Evolutionary conservation across 352 stramenopile species (phyloP), one percentile per base, ranked within the genome.

Genomic region (Phytophthora cajani): DNA sequence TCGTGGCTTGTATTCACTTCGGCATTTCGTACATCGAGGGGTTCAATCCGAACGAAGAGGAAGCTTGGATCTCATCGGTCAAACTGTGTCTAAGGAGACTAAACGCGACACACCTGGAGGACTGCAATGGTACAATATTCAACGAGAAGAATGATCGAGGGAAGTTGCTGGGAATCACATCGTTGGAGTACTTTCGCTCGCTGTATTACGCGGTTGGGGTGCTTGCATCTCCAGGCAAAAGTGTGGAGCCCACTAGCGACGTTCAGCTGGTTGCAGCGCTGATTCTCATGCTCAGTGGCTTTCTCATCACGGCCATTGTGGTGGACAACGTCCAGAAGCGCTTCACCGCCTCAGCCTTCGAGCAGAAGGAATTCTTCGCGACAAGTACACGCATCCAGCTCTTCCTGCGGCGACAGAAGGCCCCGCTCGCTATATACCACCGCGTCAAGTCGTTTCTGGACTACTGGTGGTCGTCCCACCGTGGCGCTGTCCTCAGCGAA

Each of bases 401-500:
- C 27, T 89, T 89, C 51, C 54, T 89, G 7, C 68, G 74, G 1
- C 76, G 77, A 0, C 81, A 89, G 44, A 85, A 78, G 10, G 79
- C 79, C 0, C 79, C 81, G 1, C 30, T 79, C 9, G 71, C 70
- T 0, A 77, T 89, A 27, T 67, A 86, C 19, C 75, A 81, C 5
- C 79, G 81, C 1, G 79, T 86, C 1, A 82, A 86, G 46, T 75
- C 81, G 0, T 89, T 87, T 42, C 62, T 89, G 5, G 81, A 89
- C 46, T 89, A 86, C 62, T 89, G 81, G 81, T 87, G 79, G 81
- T 82, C 77, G 0, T 79, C 79, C 0, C 81, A 89, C 58, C 79
- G 79, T 2, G 81, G 81, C 8, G 81, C 81, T 3, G 75, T 82
- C 10, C 80, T 79, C 14, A 70, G 72, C 2, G 75, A 87, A n/a